Percentiles rank a stretch among this genome's conserved stretches.
phyloP scores from a whole-genome alignment of 805 yeast species.

The Osmozyma mogii region DNA sequence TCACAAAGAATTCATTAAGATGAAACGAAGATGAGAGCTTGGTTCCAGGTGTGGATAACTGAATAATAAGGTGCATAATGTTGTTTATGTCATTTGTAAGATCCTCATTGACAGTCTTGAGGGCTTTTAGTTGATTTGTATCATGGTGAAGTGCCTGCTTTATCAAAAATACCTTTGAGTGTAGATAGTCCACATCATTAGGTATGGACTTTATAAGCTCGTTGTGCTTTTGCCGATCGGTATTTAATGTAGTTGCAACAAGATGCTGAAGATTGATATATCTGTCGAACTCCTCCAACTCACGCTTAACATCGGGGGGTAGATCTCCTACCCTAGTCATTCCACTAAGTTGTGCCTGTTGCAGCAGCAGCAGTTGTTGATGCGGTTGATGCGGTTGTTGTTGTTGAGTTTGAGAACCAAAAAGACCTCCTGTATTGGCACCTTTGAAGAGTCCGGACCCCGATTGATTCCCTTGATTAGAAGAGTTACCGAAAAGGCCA shows the following conservation, averaged over 20 bases:
- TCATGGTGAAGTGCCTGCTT: conserved; percentile 55
- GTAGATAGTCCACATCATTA: conserved; percentile 58
- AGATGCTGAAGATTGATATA: conserved; percentile 69
- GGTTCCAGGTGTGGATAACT: conserved; percentile 46
- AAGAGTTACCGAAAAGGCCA: conserved; percentile 1
- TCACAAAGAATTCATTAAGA: conserved; percentile 47
- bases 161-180: conserved; percentile 52
- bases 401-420: conserved; percentile 14
- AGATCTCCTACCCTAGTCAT: conserved; percentile 70
- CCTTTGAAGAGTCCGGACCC: no score
- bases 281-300: conserved; percentile 61
- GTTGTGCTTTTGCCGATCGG: conserved; percentile 54
- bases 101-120: conserved; percentile 32
- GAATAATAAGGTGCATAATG: conserved; percentile 46
- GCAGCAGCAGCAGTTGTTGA: conserved; percentile 24
- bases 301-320: conserved; percentile 62
- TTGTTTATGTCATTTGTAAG: conserved; percentile 43
- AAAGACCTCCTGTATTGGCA: conserved; percentile 17
- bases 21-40: conserved; percentile 48
- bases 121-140: conserved; percentile 25
- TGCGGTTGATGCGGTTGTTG: conserved; percentile 27
- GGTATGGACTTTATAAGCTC: conserved; percentile 65
- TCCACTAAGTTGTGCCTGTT: conserved; percentile 48
- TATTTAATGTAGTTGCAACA: conserved; percentile 59
- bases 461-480: no score